phyloP scores from a whole-genome alignment of 495 filamentous ascomycete genomes.

The Evansstolkia leycettana region DNA sequence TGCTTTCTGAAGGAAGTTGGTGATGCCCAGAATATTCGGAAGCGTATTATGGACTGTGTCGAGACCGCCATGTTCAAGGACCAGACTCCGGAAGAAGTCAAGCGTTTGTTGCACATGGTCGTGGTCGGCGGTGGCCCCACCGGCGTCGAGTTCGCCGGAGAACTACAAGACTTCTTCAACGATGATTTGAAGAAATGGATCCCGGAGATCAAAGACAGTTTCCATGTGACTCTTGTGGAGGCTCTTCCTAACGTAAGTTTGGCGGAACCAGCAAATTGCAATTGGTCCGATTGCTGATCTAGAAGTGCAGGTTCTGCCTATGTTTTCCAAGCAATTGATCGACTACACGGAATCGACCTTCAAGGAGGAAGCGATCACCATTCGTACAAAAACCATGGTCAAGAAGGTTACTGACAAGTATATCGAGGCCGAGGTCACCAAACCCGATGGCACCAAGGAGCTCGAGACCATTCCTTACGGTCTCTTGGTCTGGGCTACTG shows the following conservation, averaged over 20 bases:
- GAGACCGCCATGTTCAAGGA: slow-evolving; percentile 98
- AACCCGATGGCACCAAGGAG: slow-evolving; percentile 77
- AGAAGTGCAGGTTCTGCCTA: slow-evolving; percentile 55
- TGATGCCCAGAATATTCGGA: slow-evolving; percentile 91
- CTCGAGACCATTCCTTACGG: slow-evolving; percentile 81
- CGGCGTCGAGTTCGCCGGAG: slow-evolving; percentile 95
- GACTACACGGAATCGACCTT: slow-evolving; percentile 99
- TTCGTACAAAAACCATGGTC: slow-evolving; percentile 97
- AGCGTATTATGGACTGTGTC: slow-evolving; percentile 98
- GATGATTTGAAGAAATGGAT: slow-evolving; percentile 96
- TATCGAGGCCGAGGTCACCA: slow-evolving; percentile 80
- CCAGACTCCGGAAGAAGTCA: slow-evolving; percentile 76
- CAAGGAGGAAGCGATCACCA: slow-evolving; percentile 94
- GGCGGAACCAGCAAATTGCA: too few relatives aligned
- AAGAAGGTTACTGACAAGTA: slow-evolving; percentile 92
- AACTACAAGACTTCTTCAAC: slow-evolving; percentile 97
- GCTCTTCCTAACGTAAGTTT: slow-evolving; percentile 74
- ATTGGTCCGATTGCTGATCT: too few relatives aligned
- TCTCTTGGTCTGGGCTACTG: slow-evolving; percentile 95
- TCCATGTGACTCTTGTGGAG: slow-evolving; percentile 95
- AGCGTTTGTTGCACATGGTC: slow-evolving; percentile 96
- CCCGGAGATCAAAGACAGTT: slow-evolving; percentile 84
- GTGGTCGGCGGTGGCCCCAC: slow-evolving; percentile 97
- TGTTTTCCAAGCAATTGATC: slow-evolving; percentile 98
- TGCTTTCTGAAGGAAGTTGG: slow-evolving; percentile 98